Evolutionary conservation across 768 basidiomycete species (phyloP), one percentile per base, ranked within the genome.

Genomic region (Serpula lacrymans): DNA sequence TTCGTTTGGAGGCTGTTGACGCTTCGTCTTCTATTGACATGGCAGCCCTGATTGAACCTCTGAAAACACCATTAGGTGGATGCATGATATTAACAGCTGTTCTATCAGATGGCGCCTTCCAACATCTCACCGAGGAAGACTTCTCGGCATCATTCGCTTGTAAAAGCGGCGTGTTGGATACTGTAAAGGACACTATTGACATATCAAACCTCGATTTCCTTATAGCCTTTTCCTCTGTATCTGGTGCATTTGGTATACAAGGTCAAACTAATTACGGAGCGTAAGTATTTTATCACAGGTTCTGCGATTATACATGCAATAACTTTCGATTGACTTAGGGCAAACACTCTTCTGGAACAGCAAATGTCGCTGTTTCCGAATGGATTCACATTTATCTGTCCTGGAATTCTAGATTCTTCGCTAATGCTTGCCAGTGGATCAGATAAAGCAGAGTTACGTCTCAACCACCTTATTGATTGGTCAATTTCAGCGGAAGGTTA

Each of bases 251-350:
- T 46, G 69, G 69, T 8, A 57, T 46, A 33, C 48, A 51, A 13
- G 69, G 68, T 2, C 69, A 70, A 45, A 57, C 64, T 0, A 70
- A 68, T 39, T 69, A 69, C 46, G 54, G 60, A 6, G 52, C 53
- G 63, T 65, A 32, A 45, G 42, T 29, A n/a, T n/a, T n/a, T n/a
- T n/a, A n/a, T n/a, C n/a, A n/a, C n/a, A n/a, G n/a, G n/a, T n/a
- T n/a, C n/a, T n/a, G n/a, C n/a, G n/a, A n/a, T n/a, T n/a, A n/a
- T n/a, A n/a, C n/a, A n/a, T n/a, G n/a, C n/a, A n/a, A n/a, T n/a
- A n/a, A n/a, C n/a, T n/a, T n/a, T n/a, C n/a, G n/a, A n/a, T n/a
- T n/a, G n/a, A n/a, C n/a, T n/a, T n/a, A n/a, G n/a, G n/a, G n/a
- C n/a, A n/a, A n/a, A n/a, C n/a, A n/a, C n/a, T n/a, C n/a, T n/a